A percentile compares a stretch with the other conserved stretches of the same genome.
Evolutionary conservation across 2,329 filamentous ascomycete species (phyloP).

Genomic region (Thyridium curvatum): DNA sequence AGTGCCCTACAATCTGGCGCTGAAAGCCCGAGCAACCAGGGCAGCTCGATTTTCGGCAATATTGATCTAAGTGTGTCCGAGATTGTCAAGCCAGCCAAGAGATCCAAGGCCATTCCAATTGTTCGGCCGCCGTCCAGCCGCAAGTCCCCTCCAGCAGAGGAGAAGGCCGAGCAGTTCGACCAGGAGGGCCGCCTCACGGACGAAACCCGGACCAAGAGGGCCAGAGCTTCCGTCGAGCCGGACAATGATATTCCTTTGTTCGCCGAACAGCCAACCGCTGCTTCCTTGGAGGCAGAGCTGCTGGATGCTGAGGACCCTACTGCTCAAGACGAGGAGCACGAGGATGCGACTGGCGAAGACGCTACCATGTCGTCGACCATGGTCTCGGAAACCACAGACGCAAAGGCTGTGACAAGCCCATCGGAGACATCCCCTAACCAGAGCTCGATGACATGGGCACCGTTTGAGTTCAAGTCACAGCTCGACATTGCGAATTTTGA

Average conservation of each 20-base stretch:
- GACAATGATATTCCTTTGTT: constrained; percentile 69
- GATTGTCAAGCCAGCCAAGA: constrained; percentile 59
- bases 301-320: constrained; percentile 19
- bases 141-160: constrained; percentile 16
- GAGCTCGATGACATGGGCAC: constrained; percentile 45
- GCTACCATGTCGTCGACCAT: constrained; percentile 48
- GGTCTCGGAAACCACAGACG: constrained; percentile 47
- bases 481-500: constrained; percentile 43
- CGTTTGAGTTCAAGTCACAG: constrained; percentile 53
- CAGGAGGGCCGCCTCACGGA: constrained; percentile 57
- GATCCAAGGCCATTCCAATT: constrained; percentile 80
- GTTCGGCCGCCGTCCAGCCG: constrained; percentile 56
- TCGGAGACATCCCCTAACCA: constrained; percentile 46
- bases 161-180: constrained; percentile 33
- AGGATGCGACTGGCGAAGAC: constrained; percentile 34
- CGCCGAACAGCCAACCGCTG: constrained; percentile 44
- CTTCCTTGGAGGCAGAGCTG: constrained; percentile 15
- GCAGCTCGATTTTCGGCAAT: constrained; percentile 60
- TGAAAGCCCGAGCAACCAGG: constrained; percentile 31
- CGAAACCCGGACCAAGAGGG: constrained; percentile 69
- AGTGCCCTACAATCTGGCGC: constrained; percentile 37
- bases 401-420: constrained; percentile 45
- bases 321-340: constrained; percentile 8
- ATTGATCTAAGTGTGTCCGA: constrained; percentile 59
- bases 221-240: constrained; percentile 58